Evolutionary conservation across 1,284 basidiomycete species (phyloP).

Genomic region (Erythrobasidium hasegawianum): DNA sequence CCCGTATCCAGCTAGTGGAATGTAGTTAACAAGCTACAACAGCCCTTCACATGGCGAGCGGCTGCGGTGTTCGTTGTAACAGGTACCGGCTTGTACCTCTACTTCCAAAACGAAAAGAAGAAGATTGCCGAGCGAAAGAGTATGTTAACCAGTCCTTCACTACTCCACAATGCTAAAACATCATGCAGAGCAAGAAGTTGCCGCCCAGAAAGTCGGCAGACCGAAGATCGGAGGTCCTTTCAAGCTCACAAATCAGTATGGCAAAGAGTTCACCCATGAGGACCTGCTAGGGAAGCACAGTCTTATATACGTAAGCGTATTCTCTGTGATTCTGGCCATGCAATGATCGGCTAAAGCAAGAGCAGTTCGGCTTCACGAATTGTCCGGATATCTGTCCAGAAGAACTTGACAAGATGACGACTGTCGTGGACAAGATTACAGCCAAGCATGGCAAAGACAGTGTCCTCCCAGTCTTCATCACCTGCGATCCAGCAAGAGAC

Average conservation of each 20-base stretch:
- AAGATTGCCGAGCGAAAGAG: conserved; percentile 69
- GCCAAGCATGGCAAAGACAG: conserved; percentile 62
- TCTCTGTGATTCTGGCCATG: neutral
- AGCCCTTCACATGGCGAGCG: conserved; percentile 78
- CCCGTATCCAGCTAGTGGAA: neutral
- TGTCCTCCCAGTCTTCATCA: conserved; percentile 82
- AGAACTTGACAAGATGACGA: conserved; percentile 92
- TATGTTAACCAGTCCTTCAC: conserved; percentile 48
- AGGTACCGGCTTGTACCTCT: conserved; percentile 75
- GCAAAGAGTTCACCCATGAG: conserved; percentile 71
- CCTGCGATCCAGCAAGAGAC: conserved; percentile 93
- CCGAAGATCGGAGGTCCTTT: conserved; percentile 90
- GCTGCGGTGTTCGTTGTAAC: conserved; percentile 77
- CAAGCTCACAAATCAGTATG: conserved; percentile 64
- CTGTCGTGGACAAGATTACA: conserved; percentile 68
- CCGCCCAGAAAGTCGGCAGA: conserved; percentile 54
- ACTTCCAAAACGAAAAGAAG: conserved; percentile 84
- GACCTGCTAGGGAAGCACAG: conserved; percentile 76
- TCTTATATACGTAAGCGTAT: conserved; percentile 65
- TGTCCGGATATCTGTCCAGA: conserved; percentile 99
- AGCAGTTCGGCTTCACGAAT: conserved; percentile 83
- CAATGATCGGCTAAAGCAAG: neutral
- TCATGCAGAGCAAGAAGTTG: conserved; percentile 42
- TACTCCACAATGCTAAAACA: neutral
- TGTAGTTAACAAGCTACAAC: neutral